Conservation (phyloP, 495 filamentous ascomycete species). For the Annulohypoxylon maeteangense region DNA sequence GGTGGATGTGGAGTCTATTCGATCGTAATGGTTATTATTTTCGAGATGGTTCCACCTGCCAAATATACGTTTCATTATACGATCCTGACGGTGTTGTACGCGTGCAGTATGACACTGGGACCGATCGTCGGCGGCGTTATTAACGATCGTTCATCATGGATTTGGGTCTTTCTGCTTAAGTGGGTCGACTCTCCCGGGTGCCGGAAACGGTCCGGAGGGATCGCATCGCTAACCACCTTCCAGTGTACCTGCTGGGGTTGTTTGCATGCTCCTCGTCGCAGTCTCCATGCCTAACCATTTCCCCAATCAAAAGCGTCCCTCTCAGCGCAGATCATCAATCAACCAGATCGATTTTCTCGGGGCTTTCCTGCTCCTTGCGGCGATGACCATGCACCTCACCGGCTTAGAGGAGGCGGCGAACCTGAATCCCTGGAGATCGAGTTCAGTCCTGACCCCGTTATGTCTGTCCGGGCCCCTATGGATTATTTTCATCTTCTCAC, state of each 20-base stretch:
- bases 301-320: background rate
- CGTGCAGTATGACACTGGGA: slow-evolving; percentile 45
- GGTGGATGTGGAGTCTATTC: slow-evolving; percentile 55
- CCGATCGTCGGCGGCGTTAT: slow-evolving; percentile 58
- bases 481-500: background rate
- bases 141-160: slow-evolving; percentile 48
- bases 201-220: background rate
- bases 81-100: slow-evolving; percentile 27
- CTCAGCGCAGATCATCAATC: background rate
- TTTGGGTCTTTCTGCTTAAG: slow-evolving; percentile 54
- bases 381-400: background rate
- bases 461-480: background rate
- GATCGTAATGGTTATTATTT: slow-evolving; percentile 50
- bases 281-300: background rate
- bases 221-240: background rate
- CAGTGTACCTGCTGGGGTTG: background rate
- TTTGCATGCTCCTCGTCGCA: background rate
- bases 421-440: background rate
- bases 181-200: background rate
- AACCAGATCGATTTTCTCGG: background rate
- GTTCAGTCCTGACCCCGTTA: background rate
- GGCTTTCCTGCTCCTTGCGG: background rate
- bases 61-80: slow-evolving; percentile 37
- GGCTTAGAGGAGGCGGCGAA: background rate
- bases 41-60: slow-evolving; percentile 50